Evolutionary conservation across 768 basidiomycete species (phyloP).

Genomic region (Cyathus striatus): DNA sequence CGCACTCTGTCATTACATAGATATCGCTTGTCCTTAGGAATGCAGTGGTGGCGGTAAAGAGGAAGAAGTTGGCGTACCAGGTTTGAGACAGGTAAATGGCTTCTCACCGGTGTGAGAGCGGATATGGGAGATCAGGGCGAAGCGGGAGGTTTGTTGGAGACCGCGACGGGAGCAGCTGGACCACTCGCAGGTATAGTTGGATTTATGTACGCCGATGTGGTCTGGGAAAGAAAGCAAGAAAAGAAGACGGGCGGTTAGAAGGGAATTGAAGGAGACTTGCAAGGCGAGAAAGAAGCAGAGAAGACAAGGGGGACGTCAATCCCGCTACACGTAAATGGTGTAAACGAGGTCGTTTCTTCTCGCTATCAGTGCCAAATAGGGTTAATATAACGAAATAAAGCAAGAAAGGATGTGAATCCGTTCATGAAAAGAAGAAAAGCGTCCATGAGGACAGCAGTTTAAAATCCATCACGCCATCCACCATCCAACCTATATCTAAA

Average conservation of each 20-base stretch:
- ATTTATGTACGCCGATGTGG: constrained; percentile 81
- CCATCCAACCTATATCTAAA: too few relatives aligned
- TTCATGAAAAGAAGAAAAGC: too few relatives aligned
- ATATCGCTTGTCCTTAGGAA: constrained; percentile 4
- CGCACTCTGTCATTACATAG: constrained; percentile 61
- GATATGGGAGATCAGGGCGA: constrained; percentile 86
- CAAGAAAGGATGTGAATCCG: too few relatives aligned
- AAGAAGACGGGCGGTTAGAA: neutral
- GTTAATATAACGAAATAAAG: too few relatives aligned
- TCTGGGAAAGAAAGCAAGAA: constrained; percentile 31
- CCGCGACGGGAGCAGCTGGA: constrained; percentile 73
- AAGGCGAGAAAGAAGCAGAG: neutral
- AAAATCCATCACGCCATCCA: too few relatives aligned
- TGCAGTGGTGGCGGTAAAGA: constrained; percentile 3
- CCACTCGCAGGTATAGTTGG: constrained; percentile 90
- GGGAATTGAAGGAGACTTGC: neutral
- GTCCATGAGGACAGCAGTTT: too few relatives aligned
- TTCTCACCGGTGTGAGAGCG: constrained; percentile 94
- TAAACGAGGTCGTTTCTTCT: too few relatives aligned
- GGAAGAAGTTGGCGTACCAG: constrained; percentile 48
- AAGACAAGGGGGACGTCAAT: neutral
- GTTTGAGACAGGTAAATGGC: constrained; percentile 77
- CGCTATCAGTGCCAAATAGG: too few relatives aligned
- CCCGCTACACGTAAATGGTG: too few relatives aligned
- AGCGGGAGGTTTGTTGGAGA: constrained; percentile 81